A percentile compares a stretch with the other conserved stretches of the same genome.
Evolutionary conservation across 345 rosid species (phyloP).

Genomic region (Excoecaria cochinchinensis): DNA sequence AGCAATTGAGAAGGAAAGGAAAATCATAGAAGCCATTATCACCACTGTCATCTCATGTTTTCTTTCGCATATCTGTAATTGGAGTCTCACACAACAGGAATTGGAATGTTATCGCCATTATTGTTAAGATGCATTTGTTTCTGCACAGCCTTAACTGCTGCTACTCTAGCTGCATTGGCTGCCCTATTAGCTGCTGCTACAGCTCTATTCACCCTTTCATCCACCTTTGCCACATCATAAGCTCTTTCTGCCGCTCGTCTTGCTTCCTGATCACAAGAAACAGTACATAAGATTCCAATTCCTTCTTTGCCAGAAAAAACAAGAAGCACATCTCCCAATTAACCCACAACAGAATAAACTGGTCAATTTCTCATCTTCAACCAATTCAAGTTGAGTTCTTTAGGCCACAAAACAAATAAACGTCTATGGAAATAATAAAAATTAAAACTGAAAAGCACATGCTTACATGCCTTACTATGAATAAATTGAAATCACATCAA

Average conservation of each 20-base stretch:
- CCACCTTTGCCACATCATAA: conserved; percentile 83
- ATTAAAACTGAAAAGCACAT: not conserved
- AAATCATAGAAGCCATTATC: conserved; percentile 14
- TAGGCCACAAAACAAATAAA: not conserved
- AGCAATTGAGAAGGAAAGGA: conserved; percentile 14
- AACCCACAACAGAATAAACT: not conserved
- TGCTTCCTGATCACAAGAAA: conserved; percentile 62
- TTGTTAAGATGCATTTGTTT: conserved; percentile 58
- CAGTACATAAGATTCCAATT: not conserved
- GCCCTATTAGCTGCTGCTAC: conserved; percentile 85
- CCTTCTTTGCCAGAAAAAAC: not conserved
- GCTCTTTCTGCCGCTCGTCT: conserved; percentile 78
- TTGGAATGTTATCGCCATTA: conserved; percentile 46
- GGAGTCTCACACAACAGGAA: conserved; percentile 46
- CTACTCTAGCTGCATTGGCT: conserved; percentile 90
- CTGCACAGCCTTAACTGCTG: conserved; percentile 80
- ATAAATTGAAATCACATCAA: not conserved
- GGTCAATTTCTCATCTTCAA: not conserved
- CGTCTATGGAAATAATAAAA: not conserved
- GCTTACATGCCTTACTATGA: not conserved
- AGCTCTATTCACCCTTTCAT: conserved; percentile 84
- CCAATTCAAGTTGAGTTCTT: not conserved
- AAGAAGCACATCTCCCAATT: not conserved
- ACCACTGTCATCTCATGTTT: conserved; percentile 12
- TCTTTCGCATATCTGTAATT: not conserved